Evolutionary conservation across 345 rosid genomes (phyloP).

Genomic region (Isatis tinctoria): DNA sequence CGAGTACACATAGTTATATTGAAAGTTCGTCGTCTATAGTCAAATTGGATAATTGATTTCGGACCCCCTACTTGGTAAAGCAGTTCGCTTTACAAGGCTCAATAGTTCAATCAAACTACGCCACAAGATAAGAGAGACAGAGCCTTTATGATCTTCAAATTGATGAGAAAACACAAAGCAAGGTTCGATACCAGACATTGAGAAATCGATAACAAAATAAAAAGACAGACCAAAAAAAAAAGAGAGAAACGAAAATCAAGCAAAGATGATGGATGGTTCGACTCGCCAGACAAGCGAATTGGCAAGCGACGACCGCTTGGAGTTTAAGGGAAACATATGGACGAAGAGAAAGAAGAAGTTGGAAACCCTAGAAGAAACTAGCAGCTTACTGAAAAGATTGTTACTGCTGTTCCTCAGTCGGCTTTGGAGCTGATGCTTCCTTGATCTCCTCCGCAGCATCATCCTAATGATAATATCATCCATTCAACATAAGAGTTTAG

Average conservation of each 20-base stretch:
- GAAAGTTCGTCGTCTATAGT: not conserved
- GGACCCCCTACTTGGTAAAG: not conserved
- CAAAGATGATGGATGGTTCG: constrained; percentile 12
- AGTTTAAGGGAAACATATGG: constrained; percentile 14
- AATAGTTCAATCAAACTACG: not conserved
- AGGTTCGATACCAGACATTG: constrained; percentile 18
- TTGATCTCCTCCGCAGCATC: constrained; percentile 91
- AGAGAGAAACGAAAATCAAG: constrained; percentile 4
- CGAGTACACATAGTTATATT: not conserved
- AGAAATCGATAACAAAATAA: constrained; percentile 1
- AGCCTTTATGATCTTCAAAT: constrained; percentile 28
- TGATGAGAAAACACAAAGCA: constrained; percentile 30
- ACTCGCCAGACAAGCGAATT: constrained; percentile 16
- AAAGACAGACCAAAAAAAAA: not conserved
- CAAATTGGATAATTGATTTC: not conserved
- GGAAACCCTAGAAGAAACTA: constrained; percentile 16
- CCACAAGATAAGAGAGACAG: constrained; percentile 9
- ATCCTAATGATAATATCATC: constrained; percentile 42
- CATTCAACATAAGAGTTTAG: not conserved
- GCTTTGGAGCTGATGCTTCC: constrained; percentile 66
- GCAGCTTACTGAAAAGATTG: constrained; percentile 16
- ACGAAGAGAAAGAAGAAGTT: constrained; percentile 3
- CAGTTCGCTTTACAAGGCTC: not conserved
- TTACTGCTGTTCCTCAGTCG: constrained; percentile 64
- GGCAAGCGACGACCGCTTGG: constrained; percentile 5